Evolutionary conservation across 2,329 filamentous ascomycete species (phyloP), one percentile per base, ranked within the genome.

Genomic region (Colletotrichum navitas): DNA sequence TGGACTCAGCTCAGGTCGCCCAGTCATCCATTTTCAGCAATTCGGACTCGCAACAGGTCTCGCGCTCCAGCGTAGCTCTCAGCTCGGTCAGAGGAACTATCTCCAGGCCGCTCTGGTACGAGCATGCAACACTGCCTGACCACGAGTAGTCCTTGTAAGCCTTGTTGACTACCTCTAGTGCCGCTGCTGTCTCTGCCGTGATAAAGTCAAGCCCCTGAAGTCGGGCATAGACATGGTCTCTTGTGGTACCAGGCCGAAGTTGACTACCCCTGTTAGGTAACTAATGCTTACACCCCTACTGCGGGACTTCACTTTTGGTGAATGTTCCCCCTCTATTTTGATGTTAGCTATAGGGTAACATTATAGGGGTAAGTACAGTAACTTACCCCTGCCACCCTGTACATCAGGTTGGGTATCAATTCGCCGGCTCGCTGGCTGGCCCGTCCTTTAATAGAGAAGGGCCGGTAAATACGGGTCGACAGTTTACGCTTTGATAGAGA

Each of bases 401-500:
- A 11, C 5, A 60, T 10, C 16, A 67, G 5, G 5, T 34, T 62
- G 3, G 32, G 24, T n/a, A 32, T 6, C 45, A 67, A 14, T 6
- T 55, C 65, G n/a, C 21, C 29, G 5, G 34, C 21, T 21, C 1
- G 24, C 58, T 0, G 56, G 34, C 24, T 36, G 56, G 11, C 47
- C 58, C 12, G 1, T 26, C 56, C 65, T 3, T 69, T 52, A 29
- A 76, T 76, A 7, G 71, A 71, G 2, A 64, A 71, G 3, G 74
- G 74, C 3, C 75, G 73, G 21, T 75, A 72, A 41, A 75, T 76
- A n/a, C 52, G 55, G 18, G 73, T 58, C 0, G 34, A 69, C n/a
- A 73, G n/a, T 5, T 51, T 67, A 8, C 36, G n/a, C 65, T 3
- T 69, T 52, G 34, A 76, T 76, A 7, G 71, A 71, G 2, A 64